Evolutionary conservation across 306 rosid species (phyloP).

Genomic region (Rosa lucieae): DNA sequence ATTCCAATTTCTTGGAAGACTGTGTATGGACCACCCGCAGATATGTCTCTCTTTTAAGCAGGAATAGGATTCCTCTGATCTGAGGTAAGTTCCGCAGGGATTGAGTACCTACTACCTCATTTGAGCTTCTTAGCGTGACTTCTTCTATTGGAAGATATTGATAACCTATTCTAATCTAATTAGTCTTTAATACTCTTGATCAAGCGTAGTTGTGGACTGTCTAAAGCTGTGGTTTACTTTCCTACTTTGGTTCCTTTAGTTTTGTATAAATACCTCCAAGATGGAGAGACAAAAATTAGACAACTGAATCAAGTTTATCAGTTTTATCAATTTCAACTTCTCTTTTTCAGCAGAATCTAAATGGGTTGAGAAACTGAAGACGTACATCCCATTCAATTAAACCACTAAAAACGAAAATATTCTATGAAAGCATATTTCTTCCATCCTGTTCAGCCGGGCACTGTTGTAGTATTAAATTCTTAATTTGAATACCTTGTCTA

Average conservation of each 20-base stretch:
- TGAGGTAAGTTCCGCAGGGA: conserved; percentile 15
- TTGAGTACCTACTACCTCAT: not conserved
- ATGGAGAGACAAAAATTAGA: not conserved
- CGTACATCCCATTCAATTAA: not conserved
- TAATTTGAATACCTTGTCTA: not conserved
- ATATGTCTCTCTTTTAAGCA: conserved; percentile 65
- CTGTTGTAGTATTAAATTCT: no score
- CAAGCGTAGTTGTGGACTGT: not conserved
- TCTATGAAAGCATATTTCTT: not conserved
- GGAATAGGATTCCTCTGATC: conserved; percentile 14
- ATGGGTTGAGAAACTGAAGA: not conserved
- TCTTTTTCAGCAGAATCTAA: not conserved
- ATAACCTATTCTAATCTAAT: not conserved
- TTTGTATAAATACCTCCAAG: not conserved
- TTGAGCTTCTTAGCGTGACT: not conserved
- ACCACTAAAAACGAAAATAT: not conserved
- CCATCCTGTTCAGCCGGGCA: not conserved
- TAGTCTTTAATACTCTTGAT: not conserved
- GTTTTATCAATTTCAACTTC: not conserved
- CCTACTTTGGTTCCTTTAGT: not conserved
- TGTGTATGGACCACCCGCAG: conserved; percentile 87
- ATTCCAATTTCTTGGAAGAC: conserved; percentile 81
- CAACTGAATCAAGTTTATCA: not conserved
- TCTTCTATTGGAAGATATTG: not conserved
- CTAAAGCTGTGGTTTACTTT: not conserved